Base-by-base conservation (phyloP, 495 filamentous ascomycete species). In the Neurospora sp. region DNA sequence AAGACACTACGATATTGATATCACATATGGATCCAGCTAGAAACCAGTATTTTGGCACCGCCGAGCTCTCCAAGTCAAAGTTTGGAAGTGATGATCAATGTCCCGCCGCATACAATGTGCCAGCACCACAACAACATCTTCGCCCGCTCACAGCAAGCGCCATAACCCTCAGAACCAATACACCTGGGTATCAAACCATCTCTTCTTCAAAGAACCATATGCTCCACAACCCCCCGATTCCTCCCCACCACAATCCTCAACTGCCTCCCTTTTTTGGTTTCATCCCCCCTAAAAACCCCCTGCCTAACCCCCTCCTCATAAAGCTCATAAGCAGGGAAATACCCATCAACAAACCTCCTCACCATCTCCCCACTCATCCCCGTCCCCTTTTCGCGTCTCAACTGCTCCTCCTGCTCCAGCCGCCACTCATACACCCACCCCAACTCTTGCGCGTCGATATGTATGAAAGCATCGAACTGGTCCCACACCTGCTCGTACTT, bases 401-500 rank as follows among this genome's bases (percentile, higher is more conserved):
- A 83, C 70, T 84, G 85, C 35, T 83, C 85, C 81, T 98, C 95
- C 79, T 96, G 93, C 79, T 98, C 84, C 71, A 89, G 81, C 20
- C 95, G 89, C 95, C 95, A 98, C 73, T 88, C 89, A 78, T 97
- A 98, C 45, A 97, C 95, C 76, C 86, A 96, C 71, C 85, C 84
- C 18, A 85, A 86, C 72, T 96, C 83, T 78, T 92, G 86, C 12
- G 95, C 92, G 78, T 98, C 95, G 73, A 98, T 90, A 80, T 97
- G 94, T 61, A 98, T 88, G 78, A 98, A 88, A 14, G 92, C 92
- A 80, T 96, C 88, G 44, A 97, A 87, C 72, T 77, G 88, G 84
- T 92, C 83, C 8, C 92, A 94, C 71, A 97, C 77, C 45, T 78
- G 79, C 79, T 96, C 91, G 83, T 98, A 98, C 22, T 74, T 80